Evolutionary conservation across 208 protist species (phyloP).

Genomic region (Entamoeba invadens): DNA sequence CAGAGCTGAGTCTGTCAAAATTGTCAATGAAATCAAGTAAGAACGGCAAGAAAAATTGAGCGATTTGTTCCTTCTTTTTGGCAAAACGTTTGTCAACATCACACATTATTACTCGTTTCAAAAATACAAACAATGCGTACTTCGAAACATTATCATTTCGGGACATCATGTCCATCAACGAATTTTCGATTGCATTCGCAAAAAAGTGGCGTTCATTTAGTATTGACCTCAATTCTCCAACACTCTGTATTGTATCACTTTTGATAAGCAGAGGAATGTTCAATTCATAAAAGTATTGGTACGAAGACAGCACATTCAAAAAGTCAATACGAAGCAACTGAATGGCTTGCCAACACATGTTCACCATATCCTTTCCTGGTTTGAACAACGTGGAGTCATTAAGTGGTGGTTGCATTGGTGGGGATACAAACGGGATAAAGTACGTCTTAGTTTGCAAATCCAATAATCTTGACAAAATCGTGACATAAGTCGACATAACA

Average conservation of each 20-base stretch:
- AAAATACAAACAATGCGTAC: not conserved
- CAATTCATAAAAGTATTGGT: not conserved
- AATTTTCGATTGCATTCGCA: not conserved
- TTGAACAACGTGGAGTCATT: not conserved
- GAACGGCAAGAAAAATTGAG: not conserved
- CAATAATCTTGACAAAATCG: not conserved
- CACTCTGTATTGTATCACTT: not conserved
- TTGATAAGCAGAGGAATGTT: not conserved
- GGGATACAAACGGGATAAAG: not conserved
- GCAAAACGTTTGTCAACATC: not conserved
- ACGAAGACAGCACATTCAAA: not conserved
- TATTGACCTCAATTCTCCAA: not conserved
- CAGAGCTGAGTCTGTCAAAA: not conserved
- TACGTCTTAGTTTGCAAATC: not conserved
- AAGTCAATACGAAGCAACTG: not conserved
- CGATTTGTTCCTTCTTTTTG: not conserved
- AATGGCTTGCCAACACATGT: not conserved
- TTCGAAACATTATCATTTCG: not conserved
- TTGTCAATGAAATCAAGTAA: not conserved
- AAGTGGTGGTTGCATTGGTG: not conserved
- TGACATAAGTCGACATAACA: not conserved
- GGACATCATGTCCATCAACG: not conserved
- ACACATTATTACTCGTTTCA: not conserved
- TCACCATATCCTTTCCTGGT: not conserved
- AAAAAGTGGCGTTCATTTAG: not conserved